Percentiles rank a stretch among this genome's conserved stretches.
Evolutionary conservation across 176 grass and related monocot genomes (phyloP).

Genomic region (Avena atlantica): DNA sequence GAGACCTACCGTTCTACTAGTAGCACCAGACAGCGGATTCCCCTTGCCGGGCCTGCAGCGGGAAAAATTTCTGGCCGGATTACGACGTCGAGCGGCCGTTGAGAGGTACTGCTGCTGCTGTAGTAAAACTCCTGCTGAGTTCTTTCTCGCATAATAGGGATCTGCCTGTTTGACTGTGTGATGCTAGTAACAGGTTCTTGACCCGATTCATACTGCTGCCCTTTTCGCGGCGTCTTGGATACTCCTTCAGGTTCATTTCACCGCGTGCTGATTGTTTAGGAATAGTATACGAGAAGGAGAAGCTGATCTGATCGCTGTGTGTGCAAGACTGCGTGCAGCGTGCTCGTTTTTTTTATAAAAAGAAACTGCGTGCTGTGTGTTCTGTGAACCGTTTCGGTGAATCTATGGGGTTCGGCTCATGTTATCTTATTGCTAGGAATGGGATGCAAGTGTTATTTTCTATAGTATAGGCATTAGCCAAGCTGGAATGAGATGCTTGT

Average conservation of each 20-base stretch:
- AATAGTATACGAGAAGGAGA: not conserved
- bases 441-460: not conserved
- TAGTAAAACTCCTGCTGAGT: too few species aligned
- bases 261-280: not conserved
- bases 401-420: not conserved
- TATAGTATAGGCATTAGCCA: not conserved
- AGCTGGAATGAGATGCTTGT: not conserved
- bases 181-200: not conserved
- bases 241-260: constrained; percentile 24
- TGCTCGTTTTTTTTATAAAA: too few species aligned
- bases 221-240: not conserved
- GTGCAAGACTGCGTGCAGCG: too few species aligned
- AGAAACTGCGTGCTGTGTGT: not conserved
- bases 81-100: not conserved
- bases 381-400: not conserved
- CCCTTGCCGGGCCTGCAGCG: not conserved
- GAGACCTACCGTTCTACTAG: not conserved
- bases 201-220: not conserved
- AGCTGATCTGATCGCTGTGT: not conserved
- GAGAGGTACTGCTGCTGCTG: not conserved
- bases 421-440: not conserved
- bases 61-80: not conserved
- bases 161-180: not conserved
- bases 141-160: not conserved
- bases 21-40: not conserved